phyloP scores from a whole-genome alignment of 441 rosid species.

The Theobroma grandiflorum region DNA sequence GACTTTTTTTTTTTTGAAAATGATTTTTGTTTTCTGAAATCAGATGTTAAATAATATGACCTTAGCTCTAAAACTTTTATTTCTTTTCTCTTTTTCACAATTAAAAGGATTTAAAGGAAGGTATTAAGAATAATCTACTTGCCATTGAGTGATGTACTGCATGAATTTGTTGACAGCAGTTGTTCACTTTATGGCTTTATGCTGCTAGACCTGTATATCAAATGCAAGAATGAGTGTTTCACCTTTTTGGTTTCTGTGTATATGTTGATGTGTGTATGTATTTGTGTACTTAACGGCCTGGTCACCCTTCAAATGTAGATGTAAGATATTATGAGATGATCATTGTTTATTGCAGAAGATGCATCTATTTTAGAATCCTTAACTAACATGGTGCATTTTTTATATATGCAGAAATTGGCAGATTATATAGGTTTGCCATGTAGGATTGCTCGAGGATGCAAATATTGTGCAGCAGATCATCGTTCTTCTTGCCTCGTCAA shows the following conservation, averaged over 20 bases:
- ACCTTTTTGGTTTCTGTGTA: not conserved
- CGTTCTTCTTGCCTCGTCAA: slow-evolving; percentile 94
- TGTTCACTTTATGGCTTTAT: not conserved
- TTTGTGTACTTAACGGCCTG: slow-evolving; percentile 4
- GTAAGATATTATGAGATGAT: not conserved
- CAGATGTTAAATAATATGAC: not conserved
- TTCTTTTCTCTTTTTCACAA: not conserved
- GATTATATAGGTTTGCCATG: slow-evolving; percentile 95
- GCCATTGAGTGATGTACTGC: not conserved
- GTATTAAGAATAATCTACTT: not conserved
- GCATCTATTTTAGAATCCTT: not conserved
- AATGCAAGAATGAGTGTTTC: not conserved
- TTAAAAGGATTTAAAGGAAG: not conserved
- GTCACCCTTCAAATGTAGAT: not conserved
- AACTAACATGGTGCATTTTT: slow-evolving; percentile 23
- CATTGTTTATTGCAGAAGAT: not conserved
- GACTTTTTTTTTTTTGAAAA: not conserved
- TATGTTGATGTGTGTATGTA: not conserved
- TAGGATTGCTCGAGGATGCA: slow-evolving; percentile 97
- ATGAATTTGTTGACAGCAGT: too few species aligned
- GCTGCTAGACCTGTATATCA: slow-evolving; percentile 2
- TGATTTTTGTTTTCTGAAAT: not conserved
- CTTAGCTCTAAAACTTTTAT: not conserved
- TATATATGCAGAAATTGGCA: slow-evolving; percentile 83
- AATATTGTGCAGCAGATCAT: slow-evolving; percentile 80